These are phyloP conservation scores for Lentinula detonsa DNA, from an alignment of 768 basidiomycete species.

Conservation along the genomic window DNA sequence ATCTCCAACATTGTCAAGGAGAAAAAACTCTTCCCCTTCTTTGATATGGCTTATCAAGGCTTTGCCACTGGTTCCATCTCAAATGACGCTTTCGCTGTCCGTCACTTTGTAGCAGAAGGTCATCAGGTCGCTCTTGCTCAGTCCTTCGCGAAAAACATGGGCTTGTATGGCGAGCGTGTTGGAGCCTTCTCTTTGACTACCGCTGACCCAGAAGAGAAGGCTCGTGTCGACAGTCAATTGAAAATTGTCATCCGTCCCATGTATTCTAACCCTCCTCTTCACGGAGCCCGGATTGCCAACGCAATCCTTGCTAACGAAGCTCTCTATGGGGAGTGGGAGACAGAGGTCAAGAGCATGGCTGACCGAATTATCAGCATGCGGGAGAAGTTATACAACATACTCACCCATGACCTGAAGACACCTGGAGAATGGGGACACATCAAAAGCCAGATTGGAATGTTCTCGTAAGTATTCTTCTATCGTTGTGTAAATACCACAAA, in stretches of 20 bases:
- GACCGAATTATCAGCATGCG: conserved; percentile 92
- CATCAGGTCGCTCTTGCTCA: conserved; percentile 90
- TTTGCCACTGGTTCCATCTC: conserved; percentile 93
- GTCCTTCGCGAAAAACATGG: conserved; percentile 99
- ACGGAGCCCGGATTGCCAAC: conserved; percentile 83
- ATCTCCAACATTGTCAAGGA: conserved; percentile 85
- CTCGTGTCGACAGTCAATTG: conserved; percentile 87
- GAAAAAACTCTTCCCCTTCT: conserved; percentile 93
- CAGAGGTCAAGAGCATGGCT: conserved; percentile 94
- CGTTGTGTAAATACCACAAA: not conserved
- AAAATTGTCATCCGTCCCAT: conserved; percentile 94
- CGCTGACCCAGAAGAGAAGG: conserved; percentile 65
- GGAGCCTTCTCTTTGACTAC: conserved; percentile 91
- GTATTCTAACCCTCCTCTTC: conserved; percentile 96
- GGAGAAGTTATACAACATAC: conserved; percentile 69
- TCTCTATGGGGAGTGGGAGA: conserved; percentile 84
- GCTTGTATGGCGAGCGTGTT: conserved; percentile 96
- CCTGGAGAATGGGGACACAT: conserved; percentile 96
- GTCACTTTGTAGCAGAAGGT: conserved; percentile 87
- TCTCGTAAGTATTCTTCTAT: conserved; percentile 52
- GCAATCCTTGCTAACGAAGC: conserved; percentile 71
- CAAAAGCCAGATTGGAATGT: conserved; percentile 96
- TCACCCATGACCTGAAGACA: conserved; percentile 77
- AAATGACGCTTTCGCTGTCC: conserved; percentile 91
- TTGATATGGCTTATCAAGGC: conserved; percentile 99